Percentiles rank a stretch among this genome's conserved stretches.
These are phyloP conservation scores for Pyrenophora seminiperda DNA, from an alignment of 2,329 filamentous ascomycete species.

Conservation along the genomic window DNA sequence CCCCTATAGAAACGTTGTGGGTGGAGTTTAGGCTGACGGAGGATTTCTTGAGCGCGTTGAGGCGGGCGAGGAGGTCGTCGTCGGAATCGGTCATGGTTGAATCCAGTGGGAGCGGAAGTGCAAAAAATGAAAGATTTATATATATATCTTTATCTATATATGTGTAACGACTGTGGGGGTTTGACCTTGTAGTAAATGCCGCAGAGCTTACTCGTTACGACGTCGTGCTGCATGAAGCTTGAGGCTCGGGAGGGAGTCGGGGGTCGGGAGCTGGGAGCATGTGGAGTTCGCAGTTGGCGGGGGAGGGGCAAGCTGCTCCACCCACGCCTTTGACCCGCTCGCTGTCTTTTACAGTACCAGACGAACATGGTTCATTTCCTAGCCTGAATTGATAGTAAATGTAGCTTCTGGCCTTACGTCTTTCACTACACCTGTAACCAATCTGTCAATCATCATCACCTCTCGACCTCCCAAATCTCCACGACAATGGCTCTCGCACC, in stretches of 20 bases:
- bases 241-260: slow-evolving; percentile 21
- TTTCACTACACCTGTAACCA: not conserved
- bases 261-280: slow-evolving; percentile 23
- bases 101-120: no score
- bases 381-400: no score
- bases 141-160: not conserved
- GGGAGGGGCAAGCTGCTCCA: slow-evolving; percentile 13
- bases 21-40: slow-evolving; percentile 44
- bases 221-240: slow-evolving; percentile 10
- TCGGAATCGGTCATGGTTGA: slow-evolving; percentile 34
- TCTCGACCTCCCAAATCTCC: not conserved
- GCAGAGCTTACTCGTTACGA: slow-evolving; percentile 1
- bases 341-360: not conserved
- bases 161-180: not conserved
- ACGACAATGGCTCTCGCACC: slow-evolving; percentile 72
- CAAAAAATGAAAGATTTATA: not conserved
- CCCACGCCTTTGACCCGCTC: no score
- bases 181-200: not conserved
- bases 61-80: slow-evolving; percentile 53
- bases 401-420: not conserved
- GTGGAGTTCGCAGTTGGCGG: slow-evolving; percentile 20
- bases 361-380: no score
- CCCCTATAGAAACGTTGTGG: slow-evolving; percentile 24
- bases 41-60: slow-evolving; percentile 56
- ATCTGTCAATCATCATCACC: not conserved